Percentiles rank a stretch among this genome's conserved stretches.
These are phyloP conservation scores for Aspergillus sojae DNA, from an alignment of 2,329 filamentous ascomycete genomes.

Conservation along the genomic window DNA sequence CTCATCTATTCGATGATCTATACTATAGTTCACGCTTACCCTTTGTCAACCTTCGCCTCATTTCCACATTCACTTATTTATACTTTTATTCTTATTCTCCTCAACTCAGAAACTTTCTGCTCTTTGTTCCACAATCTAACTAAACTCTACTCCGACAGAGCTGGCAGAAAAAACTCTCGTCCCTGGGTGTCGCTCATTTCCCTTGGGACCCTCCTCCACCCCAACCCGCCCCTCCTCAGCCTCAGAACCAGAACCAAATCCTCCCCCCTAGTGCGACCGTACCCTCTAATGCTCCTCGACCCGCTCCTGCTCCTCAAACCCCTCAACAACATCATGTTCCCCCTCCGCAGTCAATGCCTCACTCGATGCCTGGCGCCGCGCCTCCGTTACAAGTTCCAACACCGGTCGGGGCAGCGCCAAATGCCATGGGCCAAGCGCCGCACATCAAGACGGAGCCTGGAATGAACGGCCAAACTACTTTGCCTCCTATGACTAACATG, in stretches of 20 bases:
- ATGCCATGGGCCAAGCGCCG: conserved; percentile 36
- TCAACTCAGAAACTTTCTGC: not conserved
- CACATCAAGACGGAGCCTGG: conserved; percentile 59
- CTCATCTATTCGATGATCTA: not conserved
- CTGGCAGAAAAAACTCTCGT: conserved; percentile 91
- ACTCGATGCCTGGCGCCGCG: conserved; percentile 32
- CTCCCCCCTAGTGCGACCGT: conserved; percentile 43
- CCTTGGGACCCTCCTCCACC: conserved; percentile 88
- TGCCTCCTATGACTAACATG: conserved; percentile 39
- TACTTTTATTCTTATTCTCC: not conserved
- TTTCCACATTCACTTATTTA: not conserved
- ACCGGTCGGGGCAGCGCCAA: conserved; percentile 21
- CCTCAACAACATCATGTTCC: conserved; percentile 42
- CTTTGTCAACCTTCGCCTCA: not conserved
- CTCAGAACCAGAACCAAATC: conserved; percentile 39
- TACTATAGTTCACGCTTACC: conserved; percentile 3
- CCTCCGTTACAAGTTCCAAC: conserved; percentile 29
- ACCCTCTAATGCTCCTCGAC: conserved; percentile 48
- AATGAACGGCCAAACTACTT: conserved; percentile 38
- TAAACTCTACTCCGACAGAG: conserved; percentile 57
- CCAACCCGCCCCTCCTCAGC: conserved; percentile 56
- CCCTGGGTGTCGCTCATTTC: conserved; percentile 81
- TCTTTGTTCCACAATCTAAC: not conserved
- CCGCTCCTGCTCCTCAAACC: conserved; percentile 31
- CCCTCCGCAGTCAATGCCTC: conserved; percentile 38